These are phyloP conservation scores for Starmerella bombi DNA, from an alignment of 805 yeast species.

Conservation along the genomic window DNA sequence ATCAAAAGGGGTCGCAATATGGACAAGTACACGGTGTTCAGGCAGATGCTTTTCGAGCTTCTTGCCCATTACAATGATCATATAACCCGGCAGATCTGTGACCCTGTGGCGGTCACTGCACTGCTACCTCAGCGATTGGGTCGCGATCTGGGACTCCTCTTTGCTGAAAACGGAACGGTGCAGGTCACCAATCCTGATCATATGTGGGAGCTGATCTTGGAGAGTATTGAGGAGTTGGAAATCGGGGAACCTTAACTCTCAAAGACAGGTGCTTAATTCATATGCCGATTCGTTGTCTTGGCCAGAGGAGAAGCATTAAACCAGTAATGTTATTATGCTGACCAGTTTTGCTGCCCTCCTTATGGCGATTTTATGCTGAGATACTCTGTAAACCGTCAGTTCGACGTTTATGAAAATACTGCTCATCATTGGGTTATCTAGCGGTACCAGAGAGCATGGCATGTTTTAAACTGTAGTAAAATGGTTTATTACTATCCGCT, in stretches of 20 bases:
- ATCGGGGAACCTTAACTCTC: constrained; percentile 7
- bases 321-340: no score
- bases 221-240: constrained; percentile 21
- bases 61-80: constrained; percentile 38
- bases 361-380: no score
- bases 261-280: neutral
- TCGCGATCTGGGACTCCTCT: constrained; percentile 12
- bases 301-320: no score
- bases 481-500: no score
- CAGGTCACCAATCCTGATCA: constrained; percentile 13
- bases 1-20: constrained; percentile 29
- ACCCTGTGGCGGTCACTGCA: constrained; percentile 57
- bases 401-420: no score
- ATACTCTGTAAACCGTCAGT: no score
- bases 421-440: no score
- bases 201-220: constrained; percentile 19
- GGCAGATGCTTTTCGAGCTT: constrained; percentile 43
- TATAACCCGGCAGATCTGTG: constrained; percentile 63
- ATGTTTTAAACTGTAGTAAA: no score
- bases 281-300: neutral
- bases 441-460: no score
- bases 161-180: constrained; percentile 26
- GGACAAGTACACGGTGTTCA: constrained; percentile 32
- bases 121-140: constrained; percentile 32
- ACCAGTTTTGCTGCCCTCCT: no score